These are phyloP conservation scores for Solanum appendiculatum DNA, from an alignment of 257 asterid genomes.

Conservation along the genomic window DNA sequence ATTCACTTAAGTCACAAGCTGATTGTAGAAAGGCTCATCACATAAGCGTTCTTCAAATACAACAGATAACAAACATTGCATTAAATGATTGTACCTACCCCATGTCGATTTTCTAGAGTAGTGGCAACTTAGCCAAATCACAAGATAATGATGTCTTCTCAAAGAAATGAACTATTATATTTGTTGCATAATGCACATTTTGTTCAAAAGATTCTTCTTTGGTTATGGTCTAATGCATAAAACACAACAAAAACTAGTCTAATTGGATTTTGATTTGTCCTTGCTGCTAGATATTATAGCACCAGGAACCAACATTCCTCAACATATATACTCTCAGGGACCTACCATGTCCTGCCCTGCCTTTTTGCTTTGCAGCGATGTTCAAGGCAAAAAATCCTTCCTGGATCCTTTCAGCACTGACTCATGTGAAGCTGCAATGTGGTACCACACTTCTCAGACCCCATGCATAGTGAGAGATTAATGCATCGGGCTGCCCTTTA, in stretches of 20 bases:
- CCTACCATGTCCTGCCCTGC: constrained; percentile 81
- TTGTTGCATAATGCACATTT: background rate
- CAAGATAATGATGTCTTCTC: background rate
- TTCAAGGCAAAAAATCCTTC: constrained; percentile 54
- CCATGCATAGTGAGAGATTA: background rate
- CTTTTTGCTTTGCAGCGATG: constrained; percentile 51
- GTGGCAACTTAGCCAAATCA: constrained; percentile 32
- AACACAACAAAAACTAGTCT: background rate
- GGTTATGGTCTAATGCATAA: background rate
- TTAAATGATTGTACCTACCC: background rate
- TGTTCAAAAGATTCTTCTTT: background rate
- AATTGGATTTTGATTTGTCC: background rate
- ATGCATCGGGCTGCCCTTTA: background rate
- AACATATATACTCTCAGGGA: constrained; percentile 46
- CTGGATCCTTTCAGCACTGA: constrained; percentile 47
- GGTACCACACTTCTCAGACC: background rate
- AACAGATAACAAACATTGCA: background rate
- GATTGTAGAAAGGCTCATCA: background rate
- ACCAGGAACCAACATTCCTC: constrained; percentile 35
- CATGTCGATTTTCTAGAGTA: background rate
- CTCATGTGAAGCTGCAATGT: background rate
- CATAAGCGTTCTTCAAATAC: background rate
- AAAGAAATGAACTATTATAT: background rate
- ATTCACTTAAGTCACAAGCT: background rate
- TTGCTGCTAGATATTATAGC: constrained; percentile 72